Base-by-base conservation (phyloP, 768 basidiomycete species). In the Atractiella rhizophila region DNA sequence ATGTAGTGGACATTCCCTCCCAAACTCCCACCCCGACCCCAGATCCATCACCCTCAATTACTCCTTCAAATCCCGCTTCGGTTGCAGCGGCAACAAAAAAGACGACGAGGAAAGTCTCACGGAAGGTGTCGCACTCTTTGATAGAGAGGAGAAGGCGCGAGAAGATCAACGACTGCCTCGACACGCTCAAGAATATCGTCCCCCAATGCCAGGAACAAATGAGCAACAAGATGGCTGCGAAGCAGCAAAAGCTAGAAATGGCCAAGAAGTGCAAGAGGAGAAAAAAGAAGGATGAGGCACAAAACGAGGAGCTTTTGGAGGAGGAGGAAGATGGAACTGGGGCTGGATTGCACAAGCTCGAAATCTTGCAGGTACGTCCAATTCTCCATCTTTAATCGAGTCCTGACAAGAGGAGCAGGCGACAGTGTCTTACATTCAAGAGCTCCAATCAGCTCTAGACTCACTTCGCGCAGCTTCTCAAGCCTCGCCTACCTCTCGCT, bases 61-160 rank as follows among this genome's bases (percentile, higher is more conserved):
- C n/a, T n/a, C n/a, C n/a, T n/a, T n/a, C n/a, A n/a, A n/a, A n/a
- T n/a, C n/a, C n/a, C n/a, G n/a, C n/a, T n/a, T n/a, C n/a, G n/a
- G n/a, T n/a, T n/a, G n/a, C n/a, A n/a, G n/a, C n/a, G n/a, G n/a
- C n/a, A n/a, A n/a, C n/a, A n/a, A n/a, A n/a, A n/a, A n/a, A n/a
- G n/a, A n/a, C n/a, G n/a, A n/a, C n/a, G n/a, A n/a, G n/a, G n/a
- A n/a, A n/a, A n/a, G n/a, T n/a, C n/a, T n/a, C n/a, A n/a, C 71
- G 86, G 39, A 82, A 86, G 57, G 70, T 81, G 27, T 91, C 91
- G 59, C 86, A 96, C 54, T 80, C 76, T 5, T 71, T 85, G 47
- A 96, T 96, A 56, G 86, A 96, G 62, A 79, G 86, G 55, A 72
- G 85, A 0, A 64, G 86, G 24, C 66, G 86, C 44, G 88, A 86